These are phyloP conservation scores for Aureobasidium sp. DNA, from an alignment of 2,329 filamentous ascomycete genomes.

Conservation along the genomic window DNA sequence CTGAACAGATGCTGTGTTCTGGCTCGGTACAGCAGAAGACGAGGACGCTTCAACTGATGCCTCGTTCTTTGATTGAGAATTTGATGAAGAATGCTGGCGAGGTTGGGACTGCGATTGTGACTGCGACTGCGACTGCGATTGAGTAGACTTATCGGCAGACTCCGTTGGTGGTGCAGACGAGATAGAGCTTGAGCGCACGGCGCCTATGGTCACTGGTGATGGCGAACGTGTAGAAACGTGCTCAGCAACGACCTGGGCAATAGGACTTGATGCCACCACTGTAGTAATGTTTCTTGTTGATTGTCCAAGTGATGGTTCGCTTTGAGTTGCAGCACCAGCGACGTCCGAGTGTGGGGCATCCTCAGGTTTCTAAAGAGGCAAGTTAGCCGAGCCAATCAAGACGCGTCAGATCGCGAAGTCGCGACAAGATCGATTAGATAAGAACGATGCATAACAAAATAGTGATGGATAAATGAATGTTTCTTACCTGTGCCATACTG, in stretches of 20 bases:
- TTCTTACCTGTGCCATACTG: conserved; percentile 12
- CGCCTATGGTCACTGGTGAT: background rate
- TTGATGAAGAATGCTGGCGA: background rate
- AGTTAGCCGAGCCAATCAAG: conserved; percentile 13
- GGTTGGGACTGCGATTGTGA: background rate
- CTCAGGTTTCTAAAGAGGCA: background rate
- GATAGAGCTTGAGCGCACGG: conserved; percentile 8
- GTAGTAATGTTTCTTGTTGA: background rate
- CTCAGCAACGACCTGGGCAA: background rate
- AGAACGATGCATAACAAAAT: background rate
- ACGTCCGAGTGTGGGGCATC: background rate
- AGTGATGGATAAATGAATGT: background rate
- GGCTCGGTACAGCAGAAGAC: background rate
- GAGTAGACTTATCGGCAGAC: conserved; percentile 1
- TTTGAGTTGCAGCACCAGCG: background rate
- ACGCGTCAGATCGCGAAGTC: background rate
- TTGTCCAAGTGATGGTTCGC: background rate
- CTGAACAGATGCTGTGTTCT: background rate
- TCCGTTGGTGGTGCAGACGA: conserved; percentile 9
- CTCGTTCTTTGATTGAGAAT: background rate
- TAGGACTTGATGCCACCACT: background rate
- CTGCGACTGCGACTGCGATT: background rate
- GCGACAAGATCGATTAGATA: conserved; percentile 6
- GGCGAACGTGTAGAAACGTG: background rate
- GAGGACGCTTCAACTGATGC: background rate